Percentiles rank a stretch among this genome's conserved stretches.
These are phyloP conservation scores for Porcisia hertigi DNA, from an alignment of 208 protist species.

Conservation along the genomic window DNA sequence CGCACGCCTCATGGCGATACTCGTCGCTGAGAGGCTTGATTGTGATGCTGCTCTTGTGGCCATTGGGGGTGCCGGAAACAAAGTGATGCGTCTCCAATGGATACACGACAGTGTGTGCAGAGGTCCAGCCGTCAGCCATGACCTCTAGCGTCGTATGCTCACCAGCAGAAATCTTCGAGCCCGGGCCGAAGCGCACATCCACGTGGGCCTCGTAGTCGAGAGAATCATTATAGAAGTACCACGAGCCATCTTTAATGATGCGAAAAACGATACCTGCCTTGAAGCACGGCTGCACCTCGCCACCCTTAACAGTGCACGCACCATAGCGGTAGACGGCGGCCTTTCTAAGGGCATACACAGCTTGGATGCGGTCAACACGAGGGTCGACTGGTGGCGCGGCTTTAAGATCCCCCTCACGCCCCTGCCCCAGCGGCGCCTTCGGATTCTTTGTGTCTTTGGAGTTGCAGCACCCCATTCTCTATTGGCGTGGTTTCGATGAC, in stretches of 20 bases:
- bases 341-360: constrained; percentile 4
- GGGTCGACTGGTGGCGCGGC: background rate
- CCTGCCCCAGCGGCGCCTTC: constrained; percentile 11
- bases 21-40: constrained; percentile 34
- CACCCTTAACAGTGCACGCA: constrained; percentile 36
- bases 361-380: constrained; percentile 4
- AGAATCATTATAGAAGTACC: constrained; percentile 80
- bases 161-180: constrained; percentile 30
- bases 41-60: constrained; percentile 41
- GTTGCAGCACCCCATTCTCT: constrained; percentile 57
- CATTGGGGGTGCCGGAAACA: constrained; percentile 36
- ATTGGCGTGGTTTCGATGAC: background rate
- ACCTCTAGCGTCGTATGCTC: constrained; percentile 29
- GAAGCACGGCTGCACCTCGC: constrained; percentile 46
- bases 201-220: constrained; percentile 72
- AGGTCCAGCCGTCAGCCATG: constrained; percentile 38
- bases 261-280: constrained; percentile 54
- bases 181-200: constrained; percentile 56
- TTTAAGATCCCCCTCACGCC: no score
- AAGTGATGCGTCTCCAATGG: constrained; percentile 57
- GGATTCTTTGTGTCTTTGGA: constrained; percentile 41
- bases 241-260: constrained; percentile 50
- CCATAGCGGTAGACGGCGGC: constrained; percentile 18
- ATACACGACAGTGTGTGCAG: constrained; percentile 42
- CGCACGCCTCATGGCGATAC: constrained; percentile 24